These are phyloP conservation scores for Trichoderma gamsii DNA, from an alignment of 495 filamentous ascomycete species.

Conservation along the genomic window DNA sequence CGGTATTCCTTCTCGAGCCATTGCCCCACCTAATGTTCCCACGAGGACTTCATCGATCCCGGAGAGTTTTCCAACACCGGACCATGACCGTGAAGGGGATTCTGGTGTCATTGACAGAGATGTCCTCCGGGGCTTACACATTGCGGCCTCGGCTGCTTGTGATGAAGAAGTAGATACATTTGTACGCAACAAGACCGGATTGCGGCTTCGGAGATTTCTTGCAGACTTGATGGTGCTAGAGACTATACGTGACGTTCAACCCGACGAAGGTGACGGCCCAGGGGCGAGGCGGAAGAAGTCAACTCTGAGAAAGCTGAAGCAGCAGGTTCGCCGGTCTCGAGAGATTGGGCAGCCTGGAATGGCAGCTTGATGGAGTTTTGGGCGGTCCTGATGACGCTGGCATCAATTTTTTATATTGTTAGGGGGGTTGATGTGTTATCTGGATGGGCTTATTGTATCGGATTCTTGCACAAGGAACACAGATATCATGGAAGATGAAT, in stretches of 20 bases:
- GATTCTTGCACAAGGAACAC: neutral
- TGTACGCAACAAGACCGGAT: conserved; percentile 39
- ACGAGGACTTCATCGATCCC: neutral
- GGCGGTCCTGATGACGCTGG: neutral
- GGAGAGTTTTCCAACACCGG: neutral
- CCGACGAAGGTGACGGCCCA: neutral
- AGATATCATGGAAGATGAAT: neutral
- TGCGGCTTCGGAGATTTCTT: conserved; percentile 41
- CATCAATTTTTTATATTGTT: neutral
- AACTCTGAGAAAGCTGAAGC: conserved; percentile 3
- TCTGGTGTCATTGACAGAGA: conserved; percentile 35
- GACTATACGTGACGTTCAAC: conserved; percentile 23
- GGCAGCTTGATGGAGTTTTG: neutral
- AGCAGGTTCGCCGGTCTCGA: conserved; percentile 8
- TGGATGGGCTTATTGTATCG: neutral
- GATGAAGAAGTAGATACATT: conserved; percentile 40
- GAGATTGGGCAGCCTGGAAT: neutral
- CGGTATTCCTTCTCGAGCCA: neutral
- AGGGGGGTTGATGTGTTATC: neutral
- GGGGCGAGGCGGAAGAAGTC: conserved; percentile 1
- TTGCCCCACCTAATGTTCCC: neutral
- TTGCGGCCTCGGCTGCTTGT: conserved; percentile 43
- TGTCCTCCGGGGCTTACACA: conserved; percentile 42
- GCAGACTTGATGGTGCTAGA: conserved; percentile 43
- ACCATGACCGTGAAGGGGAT: conserved; percentile 22